These are phyloP conservation scores for Lentithecium fluviatile DNA, from an alignment of 495 filamentous ascomycete species.

Conservation along the genomic window DNA sequence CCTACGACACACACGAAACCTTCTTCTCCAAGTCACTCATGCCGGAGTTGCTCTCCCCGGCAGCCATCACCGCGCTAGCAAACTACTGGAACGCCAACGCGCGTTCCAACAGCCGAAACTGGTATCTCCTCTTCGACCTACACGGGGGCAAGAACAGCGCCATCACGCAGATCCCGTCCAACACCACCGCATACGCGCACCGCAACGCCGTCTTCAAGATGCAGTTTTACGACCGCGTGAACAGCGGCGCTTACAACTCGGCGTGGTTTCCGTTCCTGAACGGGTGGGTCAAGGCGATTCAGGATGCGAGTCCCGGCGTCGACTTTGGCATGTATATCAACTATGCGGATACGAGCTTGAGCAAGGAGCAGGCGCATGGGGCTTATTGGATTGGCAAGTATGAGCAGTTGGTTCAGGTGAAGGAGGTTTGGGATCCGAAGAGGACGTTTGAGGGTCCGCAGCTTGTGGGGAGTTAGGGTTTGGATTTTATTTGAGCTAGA, in stretches of 20 bases:
- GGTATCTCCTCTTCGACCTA: slow-evolving; percentile 29
- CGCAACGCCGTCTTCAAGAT: slow-evolving; percentile 59
- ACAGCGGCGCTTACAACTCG: slow-evolving; percentile 38
- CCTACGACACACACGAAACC: slow-evolving; percentile 41
- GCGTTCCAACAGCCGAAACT: slow-evolving; percentile 8
- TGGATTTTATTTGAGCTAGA: not conserved
- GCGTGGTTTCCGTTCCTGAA: slow-evolving; percentile 49
- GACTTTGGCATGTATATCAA: slow-evolving; percentile 59
- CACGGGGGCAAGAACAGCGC: slow-evolving; percentile 20
- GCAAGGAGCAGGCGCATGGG: slow-evolving; percentile 46
- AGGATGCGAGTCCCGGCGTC: slow-evolving; percentile 31
- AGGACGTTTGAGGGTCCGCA: slow-evolving; percentile 64
- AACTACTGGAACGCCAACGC: slow-evolving; percentile 43
- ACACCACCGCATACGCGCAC: slow-evolving; percentile 50
- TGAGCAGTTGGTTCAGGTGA: slow-evolving; percentile 49
- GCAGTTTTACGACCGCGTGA: slow-evolving; percentile 49
- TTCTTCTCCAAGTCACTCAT: slow-evolving; percentile 54
- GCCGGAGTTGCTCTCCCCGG: slow-evolving; percentile 40
- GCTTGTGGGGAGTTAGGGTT: slow-evolving; percentile 44
- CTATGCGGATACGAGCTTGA: slow-evolving; percentile 64
- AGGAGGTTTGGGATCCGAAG: slow-evolving; percentile 54
- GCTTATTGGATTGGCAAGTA: slow-evolving; percentile 58
- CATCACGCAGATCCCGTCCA: slow-evolving; percentile 9
- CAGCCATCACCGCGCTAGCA: slow-evolving; percentile 47
- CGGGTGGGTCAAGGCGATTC: slow-evolving; percentile 39